Conservation (phyloP, 139 green algal species). For the Marvania coccoides region DNA sequence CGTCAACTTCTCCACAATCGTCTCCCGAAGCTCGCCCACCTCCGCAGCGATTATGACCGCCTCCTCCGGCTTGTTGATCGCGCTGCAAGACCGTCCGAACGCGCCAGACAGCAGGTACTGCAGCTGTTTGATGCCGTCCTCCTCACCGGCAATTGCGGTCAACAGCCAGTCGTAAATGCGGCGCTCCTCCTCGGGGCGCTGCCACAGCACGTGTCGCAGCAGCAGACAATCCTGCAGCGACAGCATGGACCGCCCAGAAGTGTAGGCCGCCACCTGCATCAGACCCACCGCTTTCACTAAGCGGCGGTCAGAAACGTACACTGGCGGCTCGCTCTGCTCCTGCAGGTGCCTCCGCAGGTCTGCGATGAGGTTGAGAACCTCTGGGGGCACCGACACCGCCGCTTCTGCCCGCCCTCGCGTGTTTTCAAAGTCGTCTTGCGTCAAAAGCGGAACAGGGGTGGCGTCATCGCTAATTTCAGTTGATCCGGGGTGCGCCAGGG, state of each 20-base stretch:
- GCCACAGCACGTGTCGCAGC: conserved; percentile 84
- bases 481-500: background rate
- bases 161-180: conserved; percentile 78
- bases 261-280: conserved; percentile 72
- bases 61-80: background rate
- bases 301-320: conserved; percentile 67
- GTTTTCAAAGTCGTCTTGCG: conserved; percentile 42
- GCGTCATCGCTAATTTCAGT: background rate
- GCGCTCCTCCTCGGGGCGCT: conserved; percentile 60
- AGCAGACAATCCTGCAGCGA: conserved; percentile 77
- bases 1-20: conserved; percentile 30
- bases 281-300: conserved; percentile 56
- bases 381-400: conserved; percentile 49
- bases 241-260: conserved; percentile 55
- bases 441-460: conserved; percentile 18
- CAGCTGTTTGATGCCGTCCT: conserved; percentile 67
- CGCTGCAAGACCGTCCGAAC: conserved; percentile 52
- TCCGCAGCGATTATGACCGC: background rate
- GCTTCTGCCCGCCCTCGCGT: conserved; percentile 22
- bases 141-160: conserved; percentile 47
- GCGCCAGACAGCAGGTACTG: conserved; percentile 32
- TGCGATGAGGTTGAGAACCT: conserved; percentile 68
- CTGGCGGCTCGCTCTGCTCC: conserved; percentile 65
- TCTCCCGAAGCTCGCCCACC: conserved; percentile 17
- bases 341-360: conserved; percentile 70